Evolutionary conservation across 2,329 filamentous ascomycete genomes (phyloP).

Genomic region (Aspergillus quadrilineatus): DNA sequence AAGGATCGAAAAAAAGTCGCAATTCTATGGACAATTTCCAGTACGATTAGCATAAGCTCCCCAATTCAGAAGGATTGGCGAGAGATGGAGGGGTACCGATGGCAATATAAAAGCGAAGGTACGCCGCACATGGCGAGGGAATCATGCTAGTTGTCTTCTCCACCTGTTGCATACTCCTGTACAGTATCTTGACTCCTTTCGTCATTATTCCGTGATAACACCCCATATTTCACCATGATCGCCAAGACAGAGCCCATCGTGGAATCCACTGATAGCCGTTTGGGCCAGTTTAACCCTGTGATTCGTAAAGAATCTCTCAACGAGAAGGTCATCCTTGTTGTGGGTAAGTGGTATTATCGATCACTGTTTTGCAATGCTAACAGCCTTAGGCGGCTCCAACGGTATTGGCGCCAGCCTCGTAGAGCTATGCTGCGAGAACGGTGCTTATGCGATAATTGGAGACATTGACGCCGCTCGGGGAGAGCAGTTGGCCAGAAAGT

Average conservation of each 20-base stretch:
- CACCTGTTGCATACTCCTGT: background rate
- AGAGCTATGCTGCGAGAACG: conserved; percentile 37
- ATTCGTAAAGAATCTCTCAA: conserved; percentile 17
- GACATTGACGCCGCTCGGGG: conserved; percentile 41
- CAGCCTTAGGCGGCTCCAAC: conserved; percentile 42
- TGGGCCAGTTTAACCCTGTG: conserved; percentile 18
- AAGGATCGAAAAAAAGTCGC: background rate
- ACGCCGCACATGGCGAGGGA: background rate
- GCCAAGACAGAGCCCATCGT: conserved; percentile 17
- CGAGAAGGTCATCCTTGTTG: conserved; percentile 22
- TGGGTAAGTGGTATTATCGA: conserved; percentile 13
- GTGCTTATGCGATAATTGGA: conserved; percentile 47
- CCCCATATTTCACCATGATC: conserved; percentile 16
- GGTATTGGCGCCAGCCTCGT: conserved; percentile 48
- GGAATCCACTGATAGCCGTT: conserved; percentile 10
- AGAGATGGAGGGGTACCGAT: background rate
- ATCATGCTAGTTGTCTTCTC: background rate
- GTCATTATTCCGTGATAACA: background rate
- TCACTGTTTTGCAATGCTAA: background rate
- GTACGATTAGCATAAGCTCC: background rate
- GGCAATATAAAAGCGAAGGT: conserved; percentile 1
- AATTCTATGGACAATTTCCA: background rate
- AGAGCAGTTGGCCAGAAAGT: conserved; percentile 27
- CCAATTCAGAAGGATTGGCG: conserved; percentile 7
- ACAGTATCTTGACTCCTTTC: background rate